A percentile compares a stretch with the other conserved stretches of the same genome.
These are phyloP conservation scores for Chrysoporthe puriensis DNA, from an alignment of 2,329 filamentous ascomycete genomes.

Conservation along the genomic window DNA sequence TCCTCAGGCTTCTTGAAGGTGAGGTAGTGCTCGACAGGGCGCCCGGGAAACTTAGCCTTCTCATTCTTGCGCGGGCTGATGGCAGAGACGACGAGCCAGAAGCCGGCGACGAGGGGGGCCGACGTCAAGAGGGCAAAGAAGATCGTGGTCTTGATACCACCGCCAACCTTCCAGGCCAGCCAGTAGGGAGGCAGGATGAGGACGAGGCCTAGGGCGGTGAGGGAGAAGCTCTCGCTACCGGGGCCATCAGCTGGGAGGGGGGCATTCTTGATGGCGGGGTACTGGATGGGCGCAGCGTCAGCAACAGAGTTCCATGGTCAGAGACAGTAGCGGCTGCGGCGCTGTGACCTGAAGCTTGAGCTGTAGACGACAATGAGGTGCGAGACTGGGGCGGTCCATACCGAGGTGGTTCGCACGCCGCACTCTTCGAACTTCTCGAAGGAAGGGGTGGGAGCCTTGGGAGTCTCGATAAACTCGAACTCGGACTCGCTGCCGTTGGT, in stretches of 20 bases:
- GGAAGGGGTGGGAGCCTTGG: slow-evolving; percentile 51
- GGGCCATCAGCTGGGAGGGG: slow-evolving; percentile 89
- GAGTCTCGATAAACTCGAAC: slow-evolving; percentile 69
- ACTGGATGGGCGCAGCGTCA: slow-evolving; percentile 54
- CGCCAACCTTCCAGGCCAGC: slow-evolving; percentile 79
- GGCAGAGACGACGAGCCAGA: slow-evolving; percentile 80
- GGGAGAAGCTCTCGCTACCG: slow-evolving; percentile 86
- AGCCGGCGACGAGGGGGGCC: slow-evolving; percentile 77
- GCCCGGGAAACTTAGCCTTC: slow-evolving; percentile 84
- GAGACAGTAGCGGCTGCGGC: slow-evolving; percentile 16
- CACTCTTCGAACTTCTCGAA: slow-evolving; percentile 57
- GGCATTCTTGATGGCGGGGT: slow-evolving; percentile 88
- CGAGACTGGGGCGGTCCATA: slow-evolving; percentile 39
- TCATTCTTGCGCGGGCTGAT: slow-evolving; percentile 90
- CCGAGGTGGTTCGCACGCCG: slow-evolving; percentile 59
- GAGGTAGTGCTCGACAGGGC: slow-evolving; percentile 88
- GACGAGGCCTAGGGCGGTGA: slow-evolving; percentile 72
- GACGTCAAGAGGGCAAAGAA: slow-evolving; percentile 82
- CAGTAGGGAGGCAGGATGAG: slow-evolving; percentile 76
- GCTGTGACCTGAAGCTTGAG: not conserved
- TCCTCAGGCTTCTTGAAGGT: slow-evolving; percentile 72
- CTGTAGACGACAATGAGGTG: not conserved
- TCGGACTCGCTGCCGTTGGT: slow-evolving; percentile 54
- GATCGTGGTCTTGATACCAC: slow-evolving; percentile 83
- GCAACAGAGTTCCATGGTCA: slow-evolving; percentile 6